Evolutionary conservation across 2,329 filamentous ascomycete species (phyloP), one percentile per base, ranked within the genome.

Genomic region (Emericellopsis atlantica): DNA sequence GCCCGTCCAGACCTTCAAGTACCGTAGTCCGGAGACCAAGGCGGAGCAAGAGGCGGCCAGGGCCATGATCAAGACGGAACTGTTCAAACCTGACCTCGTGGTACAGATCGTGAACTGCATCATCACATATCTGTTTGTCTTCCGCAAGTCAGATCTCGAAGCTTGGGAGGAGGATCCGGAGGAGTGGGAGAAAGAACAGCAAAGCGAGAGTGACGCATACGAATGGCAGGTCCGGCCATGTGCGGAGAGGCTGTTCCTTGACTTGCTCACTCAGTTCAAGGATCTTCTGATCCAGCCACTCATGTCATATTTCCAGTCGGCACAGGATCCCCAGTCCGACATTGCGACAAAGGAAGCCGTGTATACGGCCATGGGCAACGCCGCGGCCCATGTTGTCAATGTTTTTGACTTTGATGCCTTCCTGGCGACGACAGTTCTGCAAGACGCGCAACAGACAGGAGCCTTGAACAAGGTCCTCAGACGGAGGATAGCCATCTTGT

Each of bases 91-190:
- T 31, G 74, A 82, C 1, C 76, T 95, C 43, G 79, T 95, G 3
- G 68, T 82, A 14, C 78, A 89, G 48, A 81, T 94, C 49, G 86
- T 92, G 56, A 86, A 92, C 48, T 70, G 81, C 11, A 78, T 95
- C 42, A 84, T 98, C 40, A 87, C 84, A 1, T 81, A 83, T 51
- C 86, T 95, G 49, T 92, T 98, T 56, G 74, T 92, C 32, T 92
- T 96, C 58, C 78, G 87, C 29, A 76, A 83, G 44, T 78, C 79
- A 40, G 92, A 98, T 58, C 73, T 96, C 1, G 79, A 87, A 46
- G 83, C 87, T 43, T 98, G 92, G 92, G 83, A 93, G 55, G 83
- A 93, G 54, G 88, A 95, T 43, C 87, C 90, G 0, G 87, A 98
- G 57, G 88, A 93, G 41, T 98, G 92, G 89, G 90, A 95, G 58